Percentiles rank a stretch among this genome's conserved stretches.
phyloP scores from a whole-genome alignment of 2,329 filamentous ascomycete species.

The Claviceps spartinae region DNA sequence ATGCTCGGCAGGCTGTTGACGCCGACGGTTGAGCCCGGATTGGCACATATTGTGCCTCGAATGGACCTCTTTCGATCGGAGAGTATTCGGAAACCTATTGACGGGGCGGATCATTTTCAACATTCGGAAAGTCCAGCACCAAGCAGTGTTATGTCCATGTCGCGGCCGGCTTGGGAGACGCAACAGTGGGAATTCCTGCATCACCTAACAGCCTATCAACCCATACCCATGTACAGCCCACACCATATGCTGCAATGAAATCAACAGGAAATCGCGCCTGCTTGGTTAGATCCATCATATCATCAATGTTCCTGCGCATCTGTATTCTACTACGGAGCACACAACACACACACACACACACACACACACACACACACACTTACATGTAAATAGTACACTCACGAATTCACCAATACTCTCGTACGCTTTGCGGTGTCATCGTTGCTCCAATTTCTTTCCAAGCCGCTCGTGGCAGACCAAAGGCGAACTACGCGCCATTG shows the following conservation, averaged over 20 bases:
- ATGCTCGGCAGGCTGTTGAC: constrained; percentile 2
- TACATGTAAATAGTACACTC: no score
- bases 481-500: no score
- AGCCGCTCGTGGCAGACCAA: no score
- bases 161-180: constrained; percentile 1
- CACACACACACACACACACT: neutral
- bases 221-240: constrained; percentile 1
- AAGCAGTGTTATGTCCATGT: neutral
- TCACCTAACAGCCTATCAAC: neutral
- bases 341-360: neutral
- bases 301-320: no score
- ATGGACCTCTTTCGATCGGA: constrained; percentile 2
- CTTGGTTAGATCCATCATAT: neutral
- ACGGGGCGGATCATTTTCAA: neutral
- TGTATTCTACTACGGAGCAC: no score
- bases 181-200: constrained; percentile 4
- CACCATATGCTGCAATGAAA: neutral
- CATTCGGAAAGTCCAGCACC: neutral
- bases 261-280: neutral
- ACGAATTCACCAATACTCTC: no score
- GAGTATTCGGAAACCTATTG: constrained; percentile 4
- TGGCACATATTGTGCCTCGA: constrained; percentile 1
- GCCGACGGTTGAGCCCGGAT: neutral
- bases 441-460: no score
- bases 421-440: no score